Base-by-base conservation (phyloP, 345 rosid species). In the Diplotaxis tenuifolia region DNA sequence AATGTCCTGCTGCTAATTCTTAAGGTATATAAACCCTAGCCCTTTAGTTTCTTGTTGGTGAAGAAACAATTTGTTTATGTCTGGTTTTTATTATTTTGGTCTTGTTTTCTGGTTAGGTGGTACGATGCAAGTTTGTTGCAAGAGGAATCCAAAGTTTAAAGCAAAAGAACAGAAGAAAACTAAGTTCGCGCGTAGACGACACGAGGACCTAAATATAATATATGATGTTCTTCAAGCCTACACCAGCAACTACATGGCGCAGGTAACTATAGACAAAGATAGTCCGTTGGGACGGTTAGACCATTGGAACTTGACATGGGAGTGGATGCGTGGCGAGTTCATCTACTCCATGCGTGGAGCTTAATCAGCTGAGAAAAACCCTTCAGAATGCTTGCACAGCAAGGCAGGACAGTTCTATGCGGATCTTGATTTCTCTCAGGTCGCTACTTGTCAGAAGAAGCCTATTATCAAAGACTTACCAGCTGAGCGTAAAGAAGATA, bases 241-340 rank as follows among this genome's bases (percentile, higher is more conserved):
- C 38, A 68, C 68, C 0, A 84, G 83, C 79, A 95, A 84, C 84
- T 95, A 95, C 72, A 72, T 76, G 18, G 99, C 98, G 1, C 92
- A 95, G 70, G 98, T 95, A 14, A 92, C 97, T n/a, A 84, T 95
- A 1, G 92, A 92, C 70, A 92, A 90, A 67, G 81, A 38, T 67
- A 80, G 78, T 40, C 94, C 96, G 0, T 62, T 95, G 5, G 94
- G 98, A 65, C 81, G 91, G 29, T 90, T 95, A 7, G 97, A 95
- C 65, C 88, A 84, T 31, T 95, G 99, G 99, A 92, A 95, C 77
- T 67, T 95, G 28, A 92, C 97, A 3, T 95, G 98, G 98, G 96
- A 92, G 59, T 95, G 99, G 98, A 87, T 83, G 87, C 80, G 93
- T 54, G 92, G 90, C 2, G 99, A 95, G 79, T 95, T 95, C 84